Evolutionary conservation across 768 basidiomycete genomes (phyloP).

Genomic region (Trametes villosa): DNA sequence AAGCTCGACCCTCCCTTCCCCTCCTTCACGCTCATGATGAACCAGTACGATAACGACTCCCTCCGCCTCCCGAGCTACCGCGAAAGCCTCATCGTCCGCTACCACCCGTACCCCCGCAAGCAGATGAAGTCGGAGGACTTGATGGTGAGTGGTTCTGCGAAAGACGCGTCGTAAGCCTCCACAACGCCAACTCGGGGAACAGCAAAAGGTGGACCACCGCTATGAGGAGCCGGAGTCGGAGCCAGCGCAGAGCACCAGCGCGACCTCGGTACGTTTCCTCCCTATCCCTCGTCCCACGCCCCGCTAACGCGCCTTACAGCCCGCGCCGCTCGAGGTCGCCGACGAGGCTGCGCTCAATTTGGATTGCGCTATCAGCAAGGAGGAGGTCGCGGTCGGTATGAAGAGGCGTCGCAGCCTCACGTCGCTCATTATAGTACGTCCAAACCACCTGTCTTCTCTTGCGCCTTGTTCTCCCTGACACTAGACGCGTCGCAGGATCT

Average conservation of each 20-base stretch:
- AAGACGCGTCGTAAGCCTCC: not conserved
- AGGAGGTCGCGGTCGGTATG: not conserved
- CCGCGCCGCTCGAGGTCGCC: not conserved
- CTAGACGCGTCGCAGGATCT: slow-evolving; percentile 5
- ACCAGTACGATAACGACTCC: slow-evolving; percentile 9
- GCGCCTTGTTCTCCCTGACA: slow-evolving; percentile 5
- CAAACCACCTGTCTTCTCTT: not conserved
- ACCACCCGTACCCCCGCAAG: slow-evolving; percentile 20
- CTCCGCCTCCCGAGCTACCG: slow-evolving; percentile 21
- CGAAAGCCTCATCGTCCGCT: slow-evolving; percentile 17
- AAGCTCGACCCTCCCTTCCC: slow-evolving; percentile 18
- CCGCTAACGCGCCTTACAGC: not conserved
- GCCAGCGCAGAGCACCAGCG: not conserved
- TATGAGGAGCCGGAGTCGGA: not conserved
- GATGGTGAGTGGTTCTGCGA: slow-evolving; percentile 13
- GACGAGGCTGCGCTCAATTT: slow-evolving; percentile 6
- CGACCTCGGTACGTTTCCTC: not conserved
- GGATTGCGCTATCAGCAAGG: slow-evolving; percentile 2
- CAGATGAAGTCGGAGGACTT: not conserved
- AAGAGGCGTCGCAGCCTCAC: slow-evolving; percentile 18
- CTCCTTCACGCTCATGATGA: slow-evolving; percentile 16
- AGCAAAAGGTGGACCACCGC: slow-evolving; percentile 19
- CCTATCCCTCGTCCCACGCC: too few species aligned
- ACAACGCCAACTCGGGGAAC: not conserved
- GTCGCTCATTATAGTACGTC: slow-evolving; percentile 22